Conservation (phyloP, 1,139 yeast genomes). For the Lodderomyces metapsilosis region DNA sequence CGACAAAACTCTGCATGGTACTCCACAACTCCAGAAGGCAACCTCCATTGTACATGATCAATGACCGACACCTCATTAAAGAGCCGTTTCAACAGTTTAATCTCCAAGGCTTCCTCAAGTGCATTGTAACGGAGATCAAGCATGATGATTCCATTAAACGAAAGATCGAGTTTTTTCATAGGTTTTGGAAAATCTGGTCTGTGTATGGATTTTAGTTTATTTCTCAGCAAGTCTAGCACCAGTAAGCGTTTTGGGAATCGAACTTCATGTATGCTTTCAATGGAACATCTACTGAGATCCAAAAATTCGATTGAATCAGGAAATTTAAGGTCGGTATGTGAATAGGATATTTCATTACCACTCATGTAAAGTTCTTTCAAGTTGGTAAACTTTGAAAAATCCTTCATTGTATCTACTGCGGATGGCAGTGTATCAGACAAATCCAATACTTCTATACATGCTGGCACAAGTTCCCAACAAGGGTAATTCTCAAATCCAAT, state of each 20-base stretch:
- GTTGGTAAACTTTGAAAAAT: not conserved
- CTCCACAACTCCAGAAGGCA: no score
- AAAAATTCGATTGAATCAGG: not conserved
- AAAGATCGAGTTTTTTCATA: not conserved
- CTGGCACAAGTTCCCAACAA: no score
- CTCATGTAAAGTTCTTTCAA: not conserved
- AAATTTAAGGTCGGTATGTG: not conserved
- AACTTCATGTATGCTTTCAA: not conserved
- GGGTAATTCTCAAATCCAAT: no score
- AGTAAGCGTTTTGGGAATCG: not conserved
- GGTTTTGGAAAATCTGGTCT: not conserved
- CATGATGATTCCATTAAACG: not conserved
- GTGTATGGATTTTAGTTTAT: no score
- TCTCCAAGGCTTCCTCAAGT: not conserved
- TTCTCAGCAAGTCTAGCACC: not conserved
- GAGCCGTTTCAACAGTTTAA: not conserved
- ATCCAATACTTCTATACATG: not conserved
- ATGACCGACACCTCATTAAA: no score
- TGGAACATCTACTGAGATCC: not conserved
- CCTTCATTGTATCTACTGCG: no score
- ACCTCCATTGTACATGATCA: no score
- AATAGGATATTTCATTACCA: not conserved
- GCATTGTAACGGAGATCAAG: not conserved
- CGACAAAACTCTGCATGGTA: no score
- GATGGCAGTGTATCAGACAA: not conserved